Evolutionary conservation across 1,139 yeast genomes (phyloP).

Genomic region (Yamadazyma triangularis): DNA sequence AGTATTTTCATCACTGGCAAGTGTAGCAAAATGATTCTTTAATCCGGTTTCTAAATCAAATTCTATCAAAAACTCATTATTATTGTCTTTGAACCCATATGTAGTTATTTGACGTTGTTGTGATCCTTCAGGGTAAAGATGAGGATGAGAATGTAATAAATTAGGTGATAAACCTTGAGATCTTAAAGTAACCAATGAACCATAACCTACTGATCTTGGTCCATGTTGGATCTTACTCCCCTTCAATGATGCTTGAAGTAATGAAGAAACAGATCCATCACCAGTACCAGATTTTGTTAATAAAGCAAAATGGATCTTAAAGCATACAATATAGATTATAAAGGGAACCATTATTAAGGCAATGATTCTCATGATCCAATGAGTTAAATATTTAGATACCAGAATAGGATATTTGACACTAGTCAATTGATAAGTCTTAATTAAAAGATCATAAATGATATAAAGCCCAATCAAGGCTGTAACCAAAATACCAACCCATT

Average conservation of each 20-base stretch:
- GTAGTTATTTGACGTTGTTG: slow-evolving; percentile 73
- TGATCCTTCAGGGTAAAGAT: slow-evolving; percentile 68
- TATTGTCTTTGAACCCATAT: slow-evolving; percentile 67
- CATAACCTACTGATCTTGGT: slow-evolving; percentile 60
- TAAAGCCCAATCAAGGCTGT: slow-evolving; percentile 85
- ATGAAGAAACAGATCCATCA: slow-evolving; percentile 66
- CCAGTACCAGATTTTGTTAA: slow-evolving; percentile 78
- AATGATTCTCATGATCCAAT: slow-evolving; percentile 71
- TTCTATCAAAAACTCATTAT: slow-evolving; percentile 60
- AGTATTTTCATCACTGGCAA: slow-evolving; percentile 26
- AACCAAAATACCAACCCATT: slow-evolving; percentile 92
- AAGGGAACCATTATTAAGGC: slow-evolving; percentile 73
- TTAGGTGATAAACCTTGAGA: slow-evolving; percentile 73
- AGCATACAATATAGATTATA: slow-evolving; percentile 61
- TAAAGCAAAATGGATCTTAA: slow-evolving; percentile 75
- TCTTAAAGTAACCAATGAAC: slow-evolving; percentile 60
- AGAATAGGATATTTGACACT: slow-evolving; percentile 27
- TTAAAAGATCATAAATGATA: slow-evolving; percentile 68
- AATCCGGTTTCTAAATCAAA: slow-evolving; percentile 27
- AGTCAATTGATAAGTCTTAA: slow-evolving; percentile 51
- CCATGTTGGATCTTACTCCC: slow-evolving; percentile 50
- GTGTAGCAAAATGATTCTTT: slow-evolving; percentile 25
- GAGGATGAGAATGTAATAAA: slow-evolving; percentile 66
- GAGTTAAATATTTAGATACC: slow-evolving; percentile 42
- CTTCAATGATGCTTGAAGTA: slow-evolving; percentile 63